A percentile compares a stretch with the other conserved stretches of the same genome.
These are phyloP conservation scores for Geranium brycei DNA, from an alignment of 345 rosid genomes.

Conservation along the genomic window DNA sequence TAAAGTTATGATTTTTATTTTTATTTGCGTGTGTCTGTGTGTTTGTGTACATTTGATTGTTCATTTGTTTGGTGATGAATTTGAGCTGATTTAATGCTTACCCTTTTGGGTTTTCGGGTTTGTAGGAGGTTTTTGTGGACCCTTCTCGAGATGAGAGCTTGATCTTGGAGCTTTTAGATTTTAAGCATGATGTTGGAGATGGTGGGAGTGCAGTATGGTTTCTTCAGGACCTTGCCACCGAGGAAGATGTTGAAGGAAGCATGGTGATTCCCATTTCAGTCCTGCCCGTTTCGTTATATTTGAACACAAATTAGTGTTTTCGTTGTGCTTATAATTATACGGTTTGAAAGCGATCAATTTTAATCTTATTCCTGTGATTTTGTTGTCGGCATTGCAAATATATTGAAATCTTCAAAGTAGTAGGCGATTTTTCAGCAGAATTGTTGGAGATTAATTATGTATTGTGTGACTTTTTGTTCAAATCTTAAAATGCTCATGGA, in stretches of 20 bases:
- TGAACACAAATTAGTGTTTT: too few relatives aligned
- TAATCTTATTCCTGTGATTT: too few relatives aligned
- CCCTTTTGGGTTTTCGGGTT: slow-evolving; percentile 5
- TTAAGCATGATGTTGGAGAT: slow-evolving; percentile 51
- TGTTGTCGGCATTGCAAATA: too few relatives aligned
- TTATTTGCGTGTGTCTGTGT: not conserved
- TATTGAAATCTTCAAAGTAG: not conserved
- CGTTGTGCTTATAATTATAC: too few relatives aligned
- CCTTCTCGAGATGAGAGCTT: slow-evolving; percentile 80
- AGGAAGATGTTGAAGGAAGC: slow-evolving; percentile 59
- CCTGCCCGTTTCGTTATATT: not conserved
- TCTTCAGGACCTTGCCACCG: slow-evolving; percentile 59
- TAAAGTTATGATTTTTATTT: not conserved
- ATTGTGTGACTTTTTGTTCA: too few relatives aligned
- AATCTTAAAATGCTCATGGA: too few relatives aligned
- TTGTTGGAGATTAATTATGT: not conserved
- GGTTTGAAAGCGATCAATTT: not conserved
- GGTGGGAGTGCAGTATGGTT: slow-evolving; percentile 60
- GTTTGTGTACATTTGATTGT: not conserved
- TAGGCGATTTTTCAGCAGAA: not conserved
- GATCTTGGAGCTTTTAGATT: slow-evolving; percentile 63
- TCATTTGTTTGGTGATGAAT: not conserved
- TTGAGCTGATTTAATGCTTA: not conserved
- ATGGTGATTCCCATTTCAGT: slow-evolving; percentile 22
- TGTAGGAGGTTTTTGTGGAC: slow-evolving; percentile 69